Evolutionary conservation across 2,329 filamentous ascomycete species (phyloP), one percentile per base, ranked within the genome.

Genomic region (Colletotrichum kahawae): DNA sequence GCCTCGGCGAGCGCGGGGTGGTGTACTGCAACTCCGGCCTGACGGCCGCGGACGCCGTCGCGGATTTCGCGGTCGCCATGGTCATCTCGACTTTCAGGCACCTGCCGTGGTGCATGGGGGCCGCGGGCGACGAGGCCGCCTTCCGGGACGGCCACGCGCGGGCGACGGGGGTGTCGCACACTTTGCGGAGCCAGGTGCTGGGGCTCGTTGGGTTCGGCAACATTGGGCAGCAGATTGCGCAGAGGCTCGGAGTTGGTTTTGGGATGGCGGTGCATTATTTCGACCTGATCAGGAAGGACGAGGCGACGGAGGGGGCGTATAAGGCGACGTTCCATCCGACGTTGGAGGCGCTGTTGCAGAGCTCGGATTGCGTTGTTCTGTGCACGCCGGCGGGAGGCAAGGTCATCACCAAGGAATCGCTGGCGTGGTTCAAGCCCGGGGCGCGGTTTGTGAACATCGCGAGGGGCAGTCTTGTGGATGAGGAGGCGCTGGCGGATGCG

Each of bases 11-110:
- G 76, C 87, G 88, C 80, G 93, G 91, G 48, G 90, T 94, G 76
- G 84, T 93, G 67, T 95, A 95, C 84, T 95, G 93, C 86, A 95
- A 95, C 83, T 90, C 91, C 4, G 93, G 93, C 2, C 88, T 91
- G 2, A 93, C 93, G 0, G 93, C 92, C 43, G 92, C 92, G 8
- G 93, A 95, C 79, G 91, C 93, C 6, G 93, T 95, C 2, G 93
- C 93, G 66, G 94, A 95, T 82, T 91, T 94, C 76, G 91, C 92
- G 21, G 87, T 94, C 54, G 92, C 92, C 79, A 89, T 93, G 78
- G 90, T 95, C 78, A 89, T 95, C 65, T 90, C 90, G 10, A 92
- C 90, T 16, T 95, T 95, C 85, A 92, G 93, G 67, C 88, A 91
- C 60, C 88, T 95, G 14, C 87, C 90, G 2, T 94, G 92, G 90